Evolutionary conservation across 176 grass and related monocot species (phyloP).

Genomic region (Stipa capillata): DNA sequence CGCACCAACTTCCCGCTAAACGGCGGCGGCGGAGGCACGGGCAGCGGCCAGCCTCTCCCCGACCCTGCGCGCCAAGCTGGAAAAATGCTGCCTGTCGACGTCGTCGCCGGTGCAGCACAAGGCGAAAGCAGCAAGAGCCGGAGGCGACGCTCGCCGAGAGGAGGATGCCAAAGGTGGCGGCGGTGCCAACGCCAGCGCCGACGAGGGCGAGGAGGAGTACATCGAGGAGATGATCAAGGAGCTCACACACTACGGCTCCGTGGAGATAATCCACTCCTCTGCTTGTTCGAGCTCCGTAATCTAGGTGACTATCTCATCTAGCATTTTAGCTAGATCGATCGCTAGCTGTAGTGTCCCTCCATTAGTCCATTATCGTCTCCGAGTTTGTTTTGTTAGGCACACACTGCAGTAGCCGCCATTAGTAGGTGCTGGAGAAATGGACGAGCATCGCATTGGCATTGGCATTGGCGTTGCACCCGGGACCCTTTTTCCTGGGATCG

Average conservation of each 20-base stretch:
- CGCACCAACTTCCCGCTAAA: conserved; percentile 63
- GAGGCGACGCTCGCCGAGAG: not conserved
- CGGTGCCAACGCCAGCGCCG: not conserved
- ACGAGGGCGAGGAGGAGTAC: conserved; percentile 28
- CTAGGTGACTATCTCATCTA: too few relatives aligned
- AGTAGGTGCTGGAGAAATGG: not conserved
- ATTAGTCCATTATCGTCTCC: not conserved
- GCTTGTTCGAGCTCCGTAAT: conserved; percentile 16
- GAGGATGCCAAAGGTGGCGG: not conserved
- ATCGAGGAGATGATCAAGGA: conserved; percentile 94
- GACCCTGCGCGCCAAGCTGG: conserved; percentile 65
- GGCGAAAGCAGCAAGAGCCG: not conserved
- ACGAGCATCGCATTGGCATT: not conserved
- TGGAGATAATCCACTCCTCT: conserved; percentile 48
- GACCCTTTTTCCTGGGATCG: not conserved
- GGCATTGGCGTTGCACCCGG: conserved; percentile 1
- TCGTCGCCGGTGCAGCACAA: not conserved
- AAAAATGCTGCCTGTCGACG: conserved; percentile 49
- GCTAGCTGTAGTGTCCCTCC: too few relatives aligned
- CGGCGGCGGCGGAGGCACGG: not conserved
- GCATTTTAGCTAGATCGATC: not conserved
- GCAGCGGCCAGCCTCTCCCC: conserved; percentile 34
- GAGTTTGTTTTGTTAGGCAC: conserved; percentile 1
- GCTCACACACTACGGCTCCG: conserved; percentile 66
- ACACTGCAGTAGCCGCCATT: conserved; percentile 10